Evolutionary conservation across 2,329 filamentous ascomycete species (phyloP).

Genomic region (Paraphoma sp.): DNA sequence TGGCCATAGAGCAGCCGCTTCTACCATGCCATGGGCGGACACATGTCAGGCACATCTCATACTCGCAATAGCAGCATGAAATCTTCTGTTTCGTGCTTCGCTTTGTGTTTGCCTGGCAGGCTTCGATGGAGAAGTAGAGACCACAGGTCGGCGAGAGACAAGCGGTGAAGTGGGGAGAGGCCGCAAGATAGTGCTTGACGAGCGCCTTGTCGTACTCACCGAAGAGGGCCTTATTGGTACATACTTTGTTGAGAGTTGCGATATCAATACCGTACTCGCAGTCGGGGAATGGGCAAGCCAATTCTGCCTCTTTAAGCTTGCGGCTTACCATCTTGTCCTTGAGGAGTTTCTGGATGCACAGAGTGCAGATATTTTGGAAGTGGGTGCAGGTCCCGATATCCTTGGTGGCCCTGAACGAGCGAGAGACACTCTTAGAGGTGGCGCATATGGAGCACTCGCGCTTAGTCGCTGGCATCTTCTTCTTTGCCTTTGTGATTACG

Average conservation of each 20-base stretch:
- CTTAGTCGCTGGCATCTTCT: constrained; percentile 10
- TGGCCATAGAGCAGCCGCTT: constrained; percentile 19
- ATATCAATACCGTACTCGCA: constrained; percentile 19
- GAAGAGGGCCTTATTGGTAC: constrained; percentile 12
- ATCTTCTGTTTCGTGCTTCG: constrained; percentile 12
- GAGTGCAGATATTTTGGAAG: constrained; percentile 24
- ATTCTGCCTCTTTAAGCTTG: constrained; percentile 16
- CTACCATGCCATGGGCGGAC: constrained; percentile 24
- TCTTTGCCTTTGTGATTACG: not conserved
- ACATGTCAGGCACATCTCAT: constrained; percentile 26
- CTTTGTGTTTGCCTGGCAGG: constrained; percentile 9
- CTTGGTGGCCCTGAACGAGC: constrained; percentile 12
- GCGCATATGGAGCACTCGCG: constrained; percentile 30
- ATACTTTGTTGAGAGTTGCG: constrained; percentile 10
- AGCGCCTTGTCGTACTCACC: constrained; percentile 28
- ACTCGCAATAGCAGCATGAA: constrained; percentile 32
- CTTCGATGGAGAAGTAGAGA: constrained; percentile 29
- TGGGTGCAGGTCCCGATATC: constrained; percentile 22
- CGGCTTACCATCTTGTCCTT: constrained; percentile 19
- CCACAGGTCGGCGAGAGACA: constrained; percentile 30
- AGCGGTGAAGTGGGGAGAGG: constrained; percentile 15
- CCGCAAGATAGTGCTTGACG: constrained; percentile 16
- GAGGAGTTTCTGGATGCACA: constrained; percentile 27
- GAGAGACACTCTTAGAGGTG: constrained; percentile 7
- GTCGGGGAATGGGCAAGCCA: constrained; percentile 19